A percentile compares a stretch with the other conserved stretches of the same genome.
phyloP scores from a whole-genome alignment of 805 yeast genomes.

The Yamadazyma ubonensis region DNA sequence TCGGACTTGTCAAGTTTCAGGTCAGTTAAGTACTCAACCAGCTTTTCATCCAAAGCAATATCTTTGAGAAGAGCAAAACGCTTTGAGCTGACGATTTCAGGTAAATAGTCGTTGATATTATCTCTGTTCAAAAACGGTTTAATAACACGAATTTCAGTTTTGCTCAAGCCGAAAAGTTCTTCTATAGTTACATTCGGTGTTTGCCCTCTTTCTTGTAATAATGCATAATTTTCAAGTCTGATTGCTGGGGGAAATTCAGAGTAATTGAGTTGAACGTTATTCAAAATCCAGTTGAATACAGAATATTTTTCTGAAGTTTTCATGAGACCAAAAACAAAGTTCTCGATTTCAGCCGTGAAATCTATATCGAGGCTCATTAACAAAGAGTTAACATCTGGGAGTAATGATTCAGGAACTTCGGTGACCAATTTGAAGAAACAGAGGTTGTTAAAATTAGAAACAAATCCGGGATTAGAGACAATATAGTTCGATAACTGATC shows the following conservation, averaged over 20 bases:
- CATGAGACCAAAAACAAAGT: slow-evolving; percentile 8
- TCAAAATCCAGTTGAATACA: slow-evolving; percentile 13
- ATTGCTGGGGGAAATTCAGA: slow-evolving; percentile 9
- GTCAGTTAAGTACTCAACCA: slow-evolving; percentile 7
- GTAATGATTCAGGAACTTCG: background rate
- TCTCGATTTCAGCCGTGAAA: slow-evolving; percentile 5
- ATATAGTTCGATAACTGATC: slow-evolving; percentile 12
- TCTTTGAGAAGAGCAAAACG: slow-evolving; percentile 9
- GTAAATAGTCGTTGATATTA: slow-evolving; percentile 6
- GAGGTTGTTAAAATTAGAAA: slow-evolving; percentile 6
- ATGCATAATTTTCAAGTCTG: slow-evolving; percentile 8
- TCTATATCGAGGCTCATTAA: slow-evolving; percentile 6
- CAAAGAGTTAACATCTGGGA: slow-evolving; percentile 5
- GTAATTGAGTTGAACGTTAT: slow-evolving; percentile 10
- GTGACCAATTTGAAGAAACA: slow-evolving; percentile 9
- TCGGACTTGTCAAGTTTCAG: background rate
- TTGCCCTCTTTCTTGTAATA: slow-evolving; percentile 1
- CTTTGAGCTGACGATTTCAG: slow-evolving; percentile 2
- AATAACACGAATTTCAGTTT: slow-evolving; percentile 6
- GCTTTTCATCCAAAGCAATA: slow-evolving; percentile 9
- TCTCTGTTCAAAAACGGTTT: slow-evolving; percentile 7
- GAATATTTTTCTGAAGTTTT: background rate
- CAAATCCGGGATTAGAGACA: slow-evolving; percentile 4
- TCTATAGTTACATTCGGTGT: slow-evolving; percentile 6
- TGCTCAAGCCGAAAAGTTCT: slow-evolving; percentile 10